Evolutionary conservation across 441 rosid genomes (phyloP).

Genomic region (Brassica hybrid): DNA sequence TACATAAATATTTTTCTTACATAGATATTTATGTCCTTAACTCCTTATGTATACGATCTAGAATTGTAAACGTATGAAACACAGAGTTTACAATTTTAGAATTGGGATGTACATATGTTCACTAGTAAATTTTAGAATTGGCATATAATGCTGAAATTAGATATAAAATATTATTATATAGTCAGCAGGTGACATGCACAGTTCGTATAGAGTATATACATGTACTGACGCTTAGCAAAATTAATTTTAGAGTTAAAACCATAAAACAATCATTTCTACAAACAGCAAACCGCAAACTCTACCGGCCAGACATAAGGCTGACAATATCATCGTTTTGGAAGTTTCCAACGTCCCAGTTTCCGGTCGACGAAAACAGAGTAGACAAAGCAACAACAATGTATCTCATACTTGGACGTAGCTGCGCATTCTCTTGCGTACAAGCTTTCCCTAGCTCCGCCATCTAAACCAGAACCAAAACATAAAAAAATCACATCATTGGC

Average conservation of each 20-base stretch:
- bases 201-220: constrained; percentile 15
- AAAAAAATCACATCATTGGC: background rate
- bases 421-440: constrained; percentile 84
- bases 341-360: constrained; percentile 84
- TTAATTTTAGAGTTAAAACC: background rate
- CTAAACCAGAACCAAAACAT: constrained; percentile 45
- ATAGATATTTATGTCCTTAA: too few relatives aligned
- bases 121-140: too few relatives aligned
- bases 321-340: constrained; percentile 71
- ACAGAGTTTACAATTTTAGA: too few relatives aligned
- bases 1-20: too few relatives aligned
- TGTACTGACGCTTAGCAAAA: background rate
- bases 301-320: constrained; percentile 83
- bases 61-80: too few relatives aligned
- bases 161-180: too few relatives aligned
- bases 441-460: constrained; percentile 87
- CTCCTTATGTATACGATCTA: too few relatives aligned
- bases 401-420: constrained; percentile 81
- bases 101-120: too few relatives aligned
- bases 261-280: constrained; percentile 16
- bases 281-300: constrained; percentile 31
- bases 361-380: constrained; percentile 81
- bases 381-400: constrained; percentile 86
- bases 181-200: constrained; percentile 32
- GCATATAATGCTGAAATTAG: too few relatives aligned